Percentiles rank a stretch among this genome's conserved stretches.
Evolutionary conservation across 2,329 filamentous ascomycete species (phyloP).

Genomic region (Penicillium sp.): DNA sequence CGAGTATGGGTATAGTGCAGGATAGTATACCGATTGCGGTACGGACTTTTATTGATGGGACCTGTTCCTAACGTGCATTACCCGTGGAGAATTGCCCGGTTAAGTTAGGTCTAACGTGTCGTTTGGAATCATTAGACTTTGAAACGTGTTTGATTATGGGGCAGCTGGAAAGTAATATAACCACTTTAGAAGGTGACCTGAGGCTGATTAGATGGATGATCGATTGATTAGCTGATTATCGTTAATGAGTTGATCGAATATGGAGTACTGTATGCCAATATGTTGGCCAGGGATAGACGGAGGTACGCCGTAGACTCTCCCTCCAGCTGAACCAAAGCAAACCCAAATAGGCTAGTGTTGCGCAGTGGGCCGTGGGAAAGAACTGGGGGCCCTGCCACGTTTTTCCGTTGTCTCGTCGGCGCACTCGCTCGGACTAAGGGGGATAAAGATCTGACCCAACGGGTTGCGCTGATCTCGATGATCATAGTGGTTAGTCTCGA

Average conservation of each 20-base stretch:
- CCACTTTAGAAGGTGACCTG: not conserved
- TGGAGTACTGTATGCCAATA: not conserved
- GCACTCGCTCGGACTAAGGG: slow-evolving; percentile 30
- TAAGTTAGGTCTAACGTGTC: not conserved
- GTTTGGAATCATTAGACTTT: not conserved
- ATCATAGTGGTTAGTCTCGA: slow-evolving; percentile 13
- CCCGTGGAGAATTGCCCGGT: not conserved
- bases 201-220: not conserved
- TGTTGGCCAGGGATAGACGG: not conserved
- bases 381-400: not conserved
- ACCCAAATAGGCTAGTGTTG: slow-evolving; percentile 3
- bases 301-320: not conserved
- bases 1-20: not conserved
- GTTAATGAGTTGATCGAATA: not conserved
- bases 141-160: not conserved
- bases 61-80: not conserved
- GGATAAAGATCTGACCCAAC: slow-evolving; percentile 37
- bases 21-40: not conserved
- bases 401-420: not conserved
- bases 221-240: not conserved
- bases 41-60: not conserved
- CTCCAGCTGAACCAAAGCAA: not conserved
- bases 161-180: not conserved
- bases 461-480: slow-evolving; percentile 20
- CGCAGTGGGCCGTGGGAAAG: not conserved